phyloP scores from a whole-genome alignment of 1,284 basidiomycete genomes.

The Fomitopsis schrenkii region DNA sequence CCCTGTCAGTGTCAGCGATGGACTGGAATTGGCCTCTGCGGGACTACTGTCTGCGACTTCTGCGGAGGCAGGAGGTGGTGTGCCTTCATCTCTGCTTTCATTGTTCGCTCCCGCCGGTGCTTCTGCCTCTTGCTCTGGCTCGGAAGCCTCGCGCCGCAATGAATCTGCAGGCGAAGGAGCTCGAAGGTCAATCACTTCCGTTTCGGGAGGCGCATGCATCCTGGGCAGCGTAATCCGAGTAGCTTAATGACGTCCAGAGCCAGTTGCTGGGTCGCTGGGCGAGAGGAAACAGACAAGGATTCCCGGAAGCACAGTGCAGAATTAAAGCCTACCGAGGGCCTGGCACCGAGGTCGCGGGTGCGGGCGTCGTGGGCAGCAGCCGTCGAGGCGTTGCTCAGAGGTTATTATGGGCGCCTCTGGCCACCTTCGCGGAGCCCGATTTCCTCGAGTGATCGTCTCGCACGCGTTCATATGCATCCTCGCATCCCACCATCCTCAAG shows the following conservation, averaged over 20 bases:
- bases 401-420: neutral
- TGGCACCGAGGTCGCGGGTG: neutral
- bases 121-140: neutral
- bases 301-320: neutral
- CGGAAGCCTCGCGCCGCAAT: neutral
- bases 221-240: neutral
- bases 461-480: neutral
- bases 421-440: neutral
- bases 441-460: neutral
- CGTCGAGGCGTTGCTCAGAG: neutral
- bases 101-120: neutral
- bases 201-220: neutral
- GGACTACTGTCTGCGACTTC: neutral
- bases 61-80: neutral
- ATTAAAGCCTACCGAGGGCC: neutral
- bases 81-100: neutral
- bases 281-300: neutral
- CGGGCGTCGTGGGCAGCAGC: neutral
- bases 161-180: neutral
- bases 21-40: neutral
- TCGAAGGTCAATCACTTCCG: constrained; percentile 1
- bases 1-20: neutral
- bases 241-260: neutral
- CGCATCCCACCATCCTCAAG: no score
- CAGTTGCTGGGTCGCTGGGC: neutral